Percentiles rank a stretch among this genome's conserved stretches.
Evolutionary conservation across 192 early-diverging fungal species (phyloP).

Genomic region (Coemansia sp.): DNA sequence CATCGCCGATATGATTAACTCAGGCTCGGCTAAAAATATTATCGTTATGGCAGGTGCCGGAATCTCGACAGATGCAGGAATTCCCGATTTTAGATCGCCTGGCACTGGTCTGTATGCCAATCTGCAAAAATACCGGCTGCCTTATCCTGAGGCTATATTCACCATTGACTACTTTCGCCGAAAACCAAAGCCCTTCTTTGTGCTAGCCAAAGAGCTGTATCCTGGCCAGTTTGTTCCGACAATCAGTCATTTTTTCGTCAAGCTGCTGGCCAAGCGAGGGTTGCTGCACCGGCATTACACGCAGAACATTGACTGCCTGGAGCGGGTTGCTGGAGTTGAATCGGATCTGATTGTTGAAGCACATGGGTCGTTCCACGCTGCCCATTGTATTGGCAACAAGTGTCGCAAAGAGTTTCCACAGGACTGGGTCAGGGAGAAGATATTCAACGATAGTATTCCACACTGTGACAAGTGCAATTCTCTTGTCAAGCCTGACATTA

Average conservation of each 20-base stretch:
- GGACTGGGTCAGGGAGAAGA: conserved; percentile 52
- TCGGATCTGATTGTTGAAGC: conserved; percentile 80
- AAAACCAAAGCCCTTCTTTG: conserved; percentile 85
- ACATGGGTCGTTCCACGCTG: conserved; percentile 87
- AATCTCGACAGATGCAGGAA: conserved; percentile 68
- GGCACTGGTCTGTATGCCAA: conserved; percentile 92
- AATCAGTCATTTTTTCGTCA: conserved; percentile 82
- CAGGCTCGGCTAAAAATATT: conserved; percentile 50
- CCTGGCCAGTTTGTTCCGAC: conserved; percentile 81
- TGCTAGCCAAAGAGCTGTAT: conserved; percentile 85
- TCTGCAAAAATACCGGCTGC: conserved; percentile 82
- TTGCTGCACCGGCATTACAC: conserved; percentile 83
- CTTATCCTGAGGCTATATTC: conserved; percentile 95
- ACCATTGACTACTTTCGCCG: conserved; percentile 84
- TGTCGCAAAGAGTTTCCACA: conserved; percentile 45
- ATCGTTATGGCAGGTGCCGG: conserved; percentile 94
- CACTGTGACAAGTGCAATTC: conserved; percentile 63
- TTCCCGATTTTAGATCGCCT: conserved; percentile 92
- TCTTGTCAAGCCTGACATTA: conserved; percentile 91
- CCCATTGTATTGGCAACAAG: conserved; percentile 63
- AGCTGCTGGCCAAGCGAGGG: conserved; percentile 66
- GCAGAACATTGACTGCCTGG: conserved; percentile 97
- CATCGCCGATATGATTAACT: conserved; percentile 22
- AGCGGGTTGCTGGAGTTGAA: conserved; percentile 76
- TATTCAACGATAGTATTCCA: conserved; percentile 63